These are phyloP conservation scores for Dryadomyces quercivorus DNA, from an alignment of 2,329 filamentous ascomycete species.

Conservation along the genomic window DNA sequence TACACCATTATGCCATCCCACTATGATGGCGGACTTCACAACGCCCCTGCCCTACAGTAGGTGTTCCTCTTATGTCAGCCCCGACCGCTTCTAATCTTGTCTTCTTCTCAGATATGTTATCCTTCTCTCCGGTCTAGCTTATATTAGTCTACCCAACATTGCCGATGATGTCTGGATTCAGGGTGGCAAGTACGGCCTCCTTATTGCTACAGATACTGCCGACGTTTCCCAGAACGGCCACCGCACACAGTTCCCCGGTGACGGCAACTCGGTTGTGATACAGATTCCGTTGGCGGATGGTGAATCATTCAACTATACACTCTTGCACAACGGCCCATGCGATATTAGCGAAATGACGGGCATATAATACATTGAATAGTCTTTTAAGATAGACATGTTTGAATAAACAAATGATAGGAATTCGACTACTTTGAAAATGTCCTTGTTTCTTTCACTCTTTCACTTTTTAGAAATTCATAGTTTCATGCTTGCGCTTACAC, in stretches of 20 bases:
- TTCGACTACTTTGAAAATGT: no score
- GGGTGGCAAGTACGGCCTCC: conserved; percentile 27
- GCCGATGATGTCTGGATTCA: conserved; percentile 22
- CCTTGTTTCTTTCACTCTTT: no score
- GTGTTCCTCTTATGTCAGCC: no score
- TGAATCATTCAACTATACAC: background rate
- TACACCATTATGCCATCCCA: conserved; percentile 23
- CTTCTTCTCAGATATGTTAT: background rate
- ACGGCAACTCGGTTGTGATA: conserved; percentile 22
- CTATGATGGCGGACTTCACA: conserved; percentile 28
- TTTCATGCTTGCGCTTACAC: no score
- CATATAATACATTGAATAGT: background rate
- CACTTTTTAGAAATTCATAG: no score
- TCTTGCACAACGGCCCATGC: background rate
- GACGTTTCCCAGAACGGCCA: conserved; percentile 28
- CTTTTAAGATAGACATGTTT: no score
- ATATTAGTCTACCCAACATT: conserved; percentile 27
- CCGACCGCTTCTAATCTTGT: no score
- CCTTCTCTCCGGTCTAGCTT: background rate
- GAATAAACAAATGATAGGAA: no score
- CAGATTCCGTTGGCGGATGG: conserved; percentile 20
- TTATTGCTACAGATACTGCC: conserved; percentile 29
- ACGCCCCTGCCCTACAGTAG: conserved; percentile 28
- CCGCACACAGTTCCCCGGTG: conserved; percentile 25
- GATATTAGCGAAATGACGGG: background rate